Evolutionary conservation across 257 asterid genomes (phyloP).

Genomic region (Coffea eugenioides): DNA sequence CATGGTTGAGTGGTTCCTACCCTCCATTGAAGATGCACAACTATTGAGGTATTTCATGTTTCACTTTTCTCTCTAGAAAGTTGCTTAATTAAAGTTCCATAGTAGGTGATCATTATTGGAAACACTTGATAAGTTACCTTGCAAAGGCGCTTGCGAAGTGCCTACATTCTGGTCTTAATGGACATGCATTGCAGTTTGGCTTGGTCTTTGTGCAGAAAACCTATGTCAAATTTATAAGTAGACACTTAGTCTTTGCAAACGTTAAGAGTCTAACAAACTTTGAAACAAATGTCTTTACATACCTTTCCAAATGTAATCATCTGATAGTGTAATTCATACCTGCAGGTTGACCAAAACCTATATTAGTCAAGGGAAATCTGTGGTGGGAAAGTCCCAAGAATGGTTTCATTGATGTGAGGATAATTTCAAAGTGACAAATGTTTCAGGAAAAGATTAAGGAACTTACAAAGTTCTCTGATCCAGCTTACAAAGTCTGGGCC

Average conservation of each 20-base stretch:
- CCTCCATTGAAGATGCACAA: neutral
- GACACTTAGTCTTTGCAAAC: slow-evolving; percentile 11
- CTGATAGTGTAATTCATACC: slow-evolving; percentile 97
- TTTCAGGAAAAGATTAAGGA: slow-evolving; percentile 11
- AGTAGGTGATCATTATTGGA: slow-evolving; percentile 17
- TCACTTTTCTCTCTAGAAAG: neutral
- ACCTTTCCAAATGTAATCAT: slow-evolving; percentile 99
- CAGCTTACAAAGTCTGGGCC: slow-evolving; percentile 96
- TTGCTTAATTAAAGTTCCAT: neutral
- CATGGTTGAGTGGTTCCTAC: neutral
- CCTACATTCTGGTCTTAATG: slow-evolving; percentile 91
- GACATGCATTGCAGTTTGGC: slow-evolving; percentile 97
- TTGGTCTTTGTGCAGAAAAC: slow-evolving; percentile 96
- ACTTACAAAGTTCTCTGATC: slow-evolving; percentile 88
- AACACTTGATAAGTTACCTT: slow-evolving; percentile 51
- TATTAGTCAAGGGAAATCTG: slow-evolving; percentile 31
- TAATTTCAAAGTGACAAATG: slow-evolving; percentile 19
- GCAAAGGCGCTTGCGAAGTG: slow-evolving; percentile 98
- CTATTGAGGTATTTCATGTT: neutral
- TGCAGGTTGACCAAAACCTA: slow-evolving; percentile 31
- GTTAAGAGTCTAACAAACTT: neutral
- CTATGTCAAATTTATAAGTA: slow-evolving; percentile 33
- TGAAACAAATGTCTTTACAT: slow-evolving; percentile 19
- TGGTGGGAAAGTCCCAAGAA: slow-evolving; percentile 13
- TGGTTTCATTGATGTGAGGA: slow-evolving; percentile 7